Evolutionary conservation across 768 basidiomycete species (phyloP).

Genomic region (Phallus indusiatus): DNA sequence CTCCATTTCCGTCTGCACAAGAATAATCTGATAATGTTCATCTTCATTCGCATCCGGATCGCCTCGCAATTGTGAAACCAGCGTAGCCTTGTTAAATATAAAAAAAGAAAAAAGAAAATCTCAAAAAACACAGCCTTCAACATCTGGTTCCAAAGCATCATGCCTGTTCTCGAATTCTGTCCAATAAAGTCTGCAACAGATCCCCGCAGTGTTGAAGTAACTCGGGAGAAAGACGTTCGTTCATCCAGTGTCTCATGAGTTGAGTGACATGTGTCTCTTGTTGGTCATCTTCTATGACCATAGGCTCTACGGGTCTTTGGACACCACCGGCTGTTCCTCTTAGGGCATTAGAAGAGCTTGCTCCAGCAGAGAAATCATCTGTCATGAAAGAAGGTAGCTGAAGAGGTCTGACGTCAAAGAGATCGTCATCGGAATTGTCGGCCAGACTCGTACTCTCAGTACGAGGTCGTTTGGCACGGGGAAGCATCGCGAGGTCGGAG

Average conservation of each 20-base stretch:
- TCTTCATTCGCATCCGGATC: slow-evolving; percentile 85
- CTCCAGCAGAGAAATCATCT: background rate
- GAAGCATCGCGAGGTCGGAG: background rate
- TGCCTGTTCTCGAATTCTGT: slow-evolving; percentile 80
- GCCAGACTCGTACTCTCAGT: background rate
- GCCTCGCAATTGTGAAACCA: slow-evolving; percentile 60
- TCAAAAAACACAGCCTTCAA: background rate
- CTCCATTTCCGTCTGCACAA: slow-evolving; percentile 91
- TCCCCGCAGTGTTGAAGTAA: slow-evolving; percentile 66
- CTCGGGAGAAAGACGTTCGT: slow-evolving; percentile 76
- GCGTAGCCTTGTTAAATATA: slow-evolving; percentile 49
- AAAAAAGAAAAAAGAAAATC: background rate
- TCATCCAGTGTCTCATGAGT: slow-evolving; percentile 77
- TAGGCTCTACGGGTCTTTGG: background rate
- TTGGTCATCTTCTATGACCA: slow-evolving; percentile 23
- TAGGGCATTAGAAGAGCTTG: background rate
- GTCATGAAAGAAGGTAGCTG: background rate
- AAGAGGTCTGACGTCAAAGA: background rate
- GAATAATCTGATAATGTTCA: slow-evolving; percentile 86
- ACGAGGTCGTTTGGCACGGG: background rate
- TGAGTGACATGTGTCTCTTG: slow-evolving; percentile 46
- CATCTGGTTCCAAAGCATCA: slow-evolving; percentile 16
- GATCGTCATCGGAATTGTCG: background rate
- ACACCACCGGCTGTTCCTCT: background rate
- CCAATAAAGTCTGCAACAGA: slow-evolving; percentile 54